Evolutionary conservation across 192 early-diverging fungal species (phyloP), one percentile per base, ranked within the genome.

Genomic region (Backusella circina): DNA sequence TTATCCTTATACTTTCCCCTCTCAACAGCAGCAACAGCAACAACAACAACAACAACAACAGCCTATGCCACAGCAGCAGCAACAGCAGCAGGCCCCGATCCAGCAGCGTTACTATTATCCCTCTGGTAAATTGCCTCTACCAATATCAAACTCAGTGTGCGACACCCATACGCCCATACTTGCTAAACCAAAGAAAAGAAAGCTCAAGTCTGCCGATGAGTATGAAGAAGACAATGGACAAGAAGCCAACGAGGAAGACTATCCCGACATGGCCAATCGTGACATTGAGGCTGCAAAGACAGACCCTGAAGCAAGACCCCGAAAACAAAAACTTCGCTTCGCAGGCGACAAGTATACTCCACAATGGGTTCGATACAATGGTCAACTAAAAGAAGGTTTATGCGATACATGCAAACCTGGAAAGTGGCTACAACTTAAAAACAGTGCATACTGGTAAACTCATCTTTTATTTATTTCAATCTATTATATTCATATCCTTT

Each of bases 381-480:
- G 94, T 0, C 89, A 91, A 54, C 77, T 85, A 33, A 95, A 94
- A 78, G 94, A 95, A 70, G 94, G 94, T 0, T 90, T 94, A 72
- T 95, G 94, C 83, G 93, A 95, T 35, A 88, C 89, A 5, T 95
- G 94, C 73, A 79, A 83, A 61, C 92, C 93, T 6, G 93, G 93
- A 5, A 93, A 93, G 72, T 95, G 94, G 93, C 84, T 95, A 51
- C 93, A 95, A 74, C 87, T 95, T 23, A 95, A 95, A 75, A 95
- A 95, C 78, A 93, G 91, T 71, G 94, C 94, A 18, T 95, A 85
- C 74, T 95, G 94, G 94, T 91, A 83, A 71, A 51, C 64, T 76
- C 71, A 33, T 73, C 70, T 28, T 61, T 51, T 47, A 8, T 23
- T 23, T 35, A 70, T 10, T 38, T 6, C 66, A 13, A 37, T 30